phyloP scores from a whole-genome alignment of 441 rosid genomes.

The Biscutella laevigata region DNA sequence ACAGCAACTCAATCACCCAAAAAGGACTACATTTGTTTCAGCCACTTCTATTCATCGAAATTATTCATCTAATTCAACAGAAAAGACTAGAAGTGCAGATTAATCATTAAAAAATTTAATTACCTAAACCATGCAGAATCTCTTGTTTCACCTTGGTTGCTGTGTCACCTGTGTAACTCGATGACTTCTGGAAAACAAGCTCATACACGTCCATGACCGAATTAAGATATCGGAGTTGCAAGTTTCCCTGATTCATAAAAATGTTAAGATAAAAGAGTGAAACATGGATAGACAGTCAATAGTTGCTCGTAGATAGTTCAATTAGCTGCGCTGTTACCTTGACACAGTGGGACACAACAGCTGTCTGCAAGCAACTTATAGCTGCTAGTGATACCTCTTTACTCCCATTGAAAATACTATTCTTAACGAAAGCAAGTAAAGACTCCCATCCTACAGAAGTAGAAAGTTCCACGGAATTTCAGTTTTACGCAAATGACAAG shows the following conservation, averaged over 20 bases:
- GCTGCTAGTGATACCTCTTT: conserved; percentile 97
- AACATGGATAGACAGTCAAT: background rate
- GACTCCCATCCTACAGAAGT: conserved; percentile 82
- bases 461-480: conserved; percentile 2
- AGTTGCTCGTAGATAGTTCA: conserved; percentile 9
- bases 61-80: background rate
- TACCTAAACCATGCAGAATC: conserved; percentile 88
- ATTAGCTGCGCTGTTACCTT: conserved; percentile 44
- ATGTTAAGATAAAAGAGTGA: background rate
- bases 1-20: background rate
- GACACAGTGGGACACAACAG: conserved; percentile 65
- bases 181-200: conserved; percentile 66
- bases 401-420: conserved; percentile 78
- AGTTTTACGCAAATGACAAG: background rate
- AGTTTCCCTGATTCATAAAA: conserved; percentile 53
- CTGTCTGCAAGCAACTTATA: conserved; percentile 77
- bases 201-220: conserved; percentile 79
- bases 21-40: background rate
- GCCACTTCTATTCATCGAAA: background rate
- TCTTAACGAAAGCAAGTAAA: conserved; percentile 63
- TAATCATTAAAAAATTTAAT: conserved; percentile 6
- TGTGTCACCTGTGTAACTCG: conserved; percentile 48
- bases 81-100: background rate
- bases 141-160: conserved; percentile 87
- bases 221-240: conserved; percentile 71